These are phyloP conservation scores for Usnea hakonensis DNA, from an alignment of 495 filamentous ascomycete genomes.

Conservation along the genomic window DNA sequence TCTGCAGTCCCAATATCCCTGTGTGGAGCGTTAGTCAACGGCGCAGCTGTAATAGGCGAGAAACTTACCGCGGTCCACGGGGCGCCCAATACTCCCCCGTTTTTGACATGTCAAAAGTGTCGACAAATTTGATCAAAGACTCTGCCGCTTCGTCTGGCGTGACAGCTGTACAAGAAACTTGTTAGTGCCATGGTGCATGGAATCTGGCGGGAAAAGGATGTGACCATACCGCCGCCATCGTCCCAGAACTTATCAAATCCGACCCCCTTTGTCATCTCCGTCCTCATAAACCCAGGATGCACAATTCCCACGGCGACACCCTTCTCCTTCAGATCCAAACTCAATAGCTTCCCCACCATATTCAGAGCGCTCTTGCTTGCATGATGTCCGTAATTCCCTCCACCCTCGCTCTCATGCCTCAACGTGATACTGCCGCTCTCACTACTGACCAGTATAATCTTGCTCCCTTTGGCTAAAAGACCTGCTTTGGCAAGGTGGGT, in stretches of 20 bases:
- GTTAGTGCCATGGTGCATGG: neutral
- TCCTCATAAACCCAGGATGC: slow-evolving; percentile 70
- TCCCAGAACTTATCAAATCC: slow-evolving; percentile 68
- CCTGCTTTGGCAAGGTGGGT: slow-evolving; percentile 50
- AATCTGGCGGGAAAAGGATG: neutral
- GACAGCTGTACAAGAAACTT: slow-evolving; percentile 40
- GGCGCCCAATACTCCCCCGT: slow-evolving; percentile 68
- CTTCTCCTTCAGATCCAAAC: slow-evolving; percentile 56
- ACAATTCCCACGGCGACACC: slow-evolving; percentile 58
- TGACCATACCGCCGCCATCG: slow-evolving; percentile 49
- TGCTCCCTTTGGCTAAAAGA: slow-evolving; percentile 43
- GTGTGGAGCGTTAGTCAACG: slow-evolving; percentile 18
- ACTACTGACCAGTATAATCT: slow-evolving; percentile 57
- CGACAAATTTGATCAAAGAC: slow-evolving; percentile 53
- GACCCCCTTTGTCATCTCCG: slow-evolving; percentile 63
- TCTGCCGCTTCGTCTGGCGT: slow-evolving; percentile 59
- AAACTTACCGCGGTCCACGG: slow-evolving; percentile 50
- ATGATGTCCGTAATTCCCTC: slow-evolving; percentile 68
- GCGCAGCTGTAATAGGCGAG: neutral
- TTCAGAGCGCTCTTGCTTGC: slow-evolving; percentile 64
- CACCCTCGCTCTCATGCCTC: slow-evolving; percentile 58
- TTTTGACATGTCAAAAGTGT: slow-evolving; percentile 55
- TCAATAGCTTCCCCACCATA: slow-evolving; percentile 66
- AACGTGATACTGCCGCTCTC: slow-evolving; percentile 64
- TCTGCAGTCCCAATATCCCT: slow-evolving; percentile 67